Percentiles rank a stretch among this genome's conserved stretches.
Evolutionary conservation across 768 basidiomycete species (phyloP).

Genomic region (Amanita exitialis): DNA sequence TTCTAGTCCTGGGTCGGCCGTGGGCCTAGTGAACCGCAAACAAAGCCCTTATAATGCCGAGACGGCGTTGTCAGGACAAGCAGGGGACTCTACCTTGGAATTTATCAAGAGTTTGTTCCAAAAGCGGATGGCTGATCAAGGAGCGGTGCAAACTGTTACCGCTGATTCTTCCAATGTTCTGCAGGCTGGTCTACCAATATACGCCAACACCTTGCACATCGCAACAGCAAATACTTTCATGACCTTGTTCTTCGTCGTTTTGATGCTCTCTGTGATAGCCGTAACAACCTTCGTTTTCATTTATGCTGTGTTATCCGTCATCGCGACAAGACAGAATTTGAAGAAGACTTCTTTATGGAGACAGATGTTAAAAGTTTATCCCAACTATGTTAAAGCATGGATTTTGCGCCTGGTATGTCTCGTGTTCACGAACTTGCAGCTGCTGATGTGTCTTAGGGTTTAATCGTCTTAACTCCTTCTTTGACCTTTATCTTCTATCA

Average conservation of each 20-base stretch:
- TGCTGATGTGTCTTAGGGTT: constrained; percentile 27
- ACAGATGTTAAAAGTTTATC: constrained; percentile 22
- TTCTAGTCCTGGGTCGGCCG: constrained; percentile 46
- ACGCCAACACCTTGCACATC: constrained; percentile 67
- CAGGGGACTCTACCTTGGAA: background rate
- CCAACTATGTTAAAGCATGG: constrained; percentile 48
- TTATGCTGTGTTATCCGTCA: constrained; percentile 30
- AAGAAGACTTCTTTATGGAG: constrained; percentile 7
- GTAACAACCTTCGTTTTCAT: constrained; percentile 40
- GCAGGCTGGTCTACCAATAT: constrained; percentile 75
- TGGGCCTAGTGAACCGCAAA: constrained; percentile 72
- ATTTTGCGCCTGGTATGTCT: constrained; percentile 52
- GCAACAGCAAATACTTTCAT: constrained; percentile 84
- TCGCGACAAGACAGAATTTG: constrained; percentile 16
- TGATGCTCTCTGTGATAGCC: constrained; percentile 60
- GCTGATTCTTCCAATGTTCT: constrained; percentile 53
- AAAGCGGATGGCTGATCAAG: constrained; percentile 12
- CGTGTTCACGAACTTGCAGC: constrained; percentile 3
- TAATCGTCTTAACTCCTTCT: constrained; percentile 62
- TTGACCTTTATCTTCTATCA: constrained; percentile 78
- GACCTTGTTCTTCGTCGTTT: constrained; percentile 69
- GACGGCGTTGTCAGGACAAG: background rate
- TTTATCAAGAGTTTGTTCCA: background rate
- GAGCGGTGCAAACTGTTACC: constrained; percentile 59
- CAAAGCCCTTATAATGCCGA: constrained; percentile 66